phyloP scores from a whole-genome alignment of 331 rosid species.

The Malus hybrid region DNA sequence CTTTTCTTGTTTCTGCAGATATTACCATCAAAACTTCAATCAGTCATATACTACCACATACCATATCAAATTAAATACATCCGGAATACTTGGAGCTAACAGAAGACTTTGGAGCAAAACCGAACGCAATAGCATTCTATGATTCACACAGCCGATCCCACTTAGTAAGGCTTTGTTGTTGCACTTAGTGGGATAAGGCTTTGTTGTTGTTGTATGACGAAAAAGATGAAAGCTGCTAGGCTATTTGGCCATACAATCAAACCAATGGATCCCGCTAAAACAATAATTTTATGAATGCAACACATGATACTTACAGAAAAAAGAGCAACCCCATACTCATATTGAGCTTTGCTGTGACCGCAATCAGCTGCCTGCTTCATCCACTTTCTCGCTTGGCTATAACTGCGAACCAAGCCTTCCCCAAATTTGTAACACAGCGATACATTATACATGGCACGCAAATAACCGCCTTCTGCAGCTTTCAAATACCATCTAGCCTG shows the following conservation, averaged over 20 bases:
- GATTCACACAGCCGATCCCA: no score
- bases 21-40: constrained; percentile 13
- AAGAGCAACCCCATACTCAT: constrained; percentile 75
- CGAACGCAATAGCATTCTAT: no score
- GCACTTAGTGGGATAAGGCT: no score
- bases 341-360: constrained; percentile 82
- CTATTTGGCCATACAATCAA: no score
- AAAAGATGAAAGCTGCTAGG: no score
- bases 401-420: constrained; percentile 59
- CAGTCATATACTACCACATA: background rate
- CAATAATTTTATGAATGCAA: no score
- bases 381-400: constrained; percentile 67
- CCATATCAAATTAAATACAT: background rate
- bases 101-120: no score
- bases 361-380: constrained; percentile 91
- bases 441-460: constrained; percentile 82
- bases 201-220: no score
- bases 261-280: no score
- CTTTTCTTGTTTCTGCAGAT: constrained; percentile 71
- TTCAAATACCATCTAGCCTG: constrained; percentile 85
- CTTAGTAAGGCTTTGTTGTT: no score
- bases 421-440: constrained; percentile 71
- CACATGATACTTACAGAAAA: constrained; percentile 50
- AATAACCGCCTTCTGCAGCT: constrained; percentile 87
- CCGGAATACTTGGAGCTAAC: no score